phyloP scores from a whole-genome alignment of 2,329 filamentous ascomycete species.

The Fusarium nanum region DNA sequence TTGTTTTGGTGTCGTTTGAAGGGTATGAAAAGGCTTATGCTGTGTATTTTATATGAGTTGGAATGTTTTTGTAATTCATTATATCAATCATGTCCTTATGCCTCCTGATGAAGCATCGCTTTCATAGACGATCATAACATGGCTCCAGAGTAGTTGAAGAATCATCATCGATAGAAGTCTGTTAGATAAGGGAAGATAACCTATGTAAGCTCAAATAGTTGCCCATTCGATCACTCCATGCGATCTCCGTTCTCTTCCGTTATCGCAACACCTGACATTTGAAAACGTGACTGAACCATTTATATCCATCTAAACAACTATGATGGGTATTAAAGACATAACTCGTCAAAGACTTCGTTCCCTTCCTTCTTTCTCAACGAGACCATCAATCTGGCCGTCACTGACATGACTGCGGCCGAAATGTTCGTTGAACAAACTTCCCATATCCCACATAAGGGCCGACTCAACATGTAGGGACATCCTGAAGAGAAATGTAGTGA shows the following conservation, averaged over 20 bases:
- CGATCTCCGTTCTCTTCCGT: not conserved
- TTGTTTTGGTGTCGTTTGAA: not conserved
- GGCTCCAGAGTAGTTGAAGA: not conserved
- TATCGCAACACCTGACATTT: not conserved
- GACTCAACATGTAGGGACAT: not conserved
- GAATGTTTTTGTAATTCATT: not conserved
- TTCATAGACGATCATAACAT: not conserved
- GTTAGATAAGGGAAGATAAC: not conserved
- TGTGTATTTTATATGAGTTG: slow-evolving; percentile 17
- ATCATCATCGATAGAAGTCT: not conserved
- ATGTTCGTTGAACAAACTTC: not conserved
- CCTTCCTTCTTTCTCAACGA: not conserved
- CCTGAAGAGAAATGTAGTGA: not conserved
- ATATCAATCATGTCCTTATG: not conserved
- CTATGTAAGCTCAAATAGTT: not conserved
- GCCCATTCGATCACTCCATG: not conserved
- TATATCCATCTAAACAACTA: not conserved
- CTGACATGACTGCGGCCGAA: not conserved
- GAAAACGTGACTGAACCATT: not conserved
- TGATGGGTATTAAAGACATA: not conserved
- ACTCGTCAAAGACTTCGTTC: not conserved
- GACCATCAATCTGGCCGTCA: not conserved
- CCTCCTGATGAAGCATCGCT: not conserved
- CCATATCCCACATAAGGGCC: no score
- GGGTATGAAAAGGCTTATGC: slow-evolving; percentile 11